These are phyloP conservation scores for Drechslerella dactyloides DNA, from an alignment of 2,329 filamentous ascomycete species.

Conservation along the genomic window DNA sequence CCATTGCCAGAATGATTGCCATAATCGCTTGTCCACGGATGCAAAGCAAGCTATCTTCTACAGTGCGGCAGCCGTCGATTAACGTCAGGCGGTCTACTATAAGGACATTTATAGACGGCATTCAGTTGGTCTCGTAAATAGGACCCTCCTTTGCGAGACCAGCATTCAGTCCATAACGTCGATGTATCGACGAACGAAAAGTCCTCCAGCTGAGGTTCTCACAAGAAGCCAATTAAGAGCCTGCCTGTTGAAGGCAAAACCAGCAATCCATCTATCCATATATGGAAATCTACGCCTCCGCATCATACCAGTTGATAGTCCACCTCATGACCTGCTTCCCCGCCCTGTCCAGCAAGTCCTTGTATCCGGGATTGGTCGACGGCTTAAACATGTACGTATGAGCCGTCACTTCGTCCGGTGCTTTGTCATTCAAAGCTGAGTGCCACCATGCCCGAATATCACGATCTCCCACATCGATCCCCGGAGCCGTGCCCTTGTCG, in stretches of 20 bases:
- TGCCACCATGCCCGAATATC: conserved; percentile 66
- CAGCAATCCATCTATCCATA: conserved; percentile 1
- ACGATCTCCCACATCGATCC: conserved; percentile 52
- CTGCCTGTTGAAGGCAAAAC: conserved; percentile 18
- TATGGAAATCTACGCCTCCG: conserved; percentile 59
- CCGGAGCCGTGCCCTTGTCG: conserved; percentile 53
- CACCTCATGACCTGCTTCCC: conserved; percentile 70
- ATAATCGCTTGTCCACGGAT: too few species aligned
- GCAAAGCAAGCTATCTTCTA: too few species aligned
- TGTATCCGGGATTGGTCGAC: conserved; percentile 74
- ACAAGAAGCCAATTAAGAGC: not conserved
- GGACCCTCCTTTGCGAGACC: too few species aligned
- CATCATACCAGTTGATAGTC: conserved; percentile 71
- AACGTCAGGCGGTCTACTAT: too few species aligned
- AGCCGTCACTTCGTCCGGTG: conserved; percentile 77
- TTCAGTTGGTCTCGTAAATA: too few species aligned
- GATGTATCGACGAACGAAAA: too few species aligned
- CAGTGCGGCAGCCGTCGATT: too few species aligned
- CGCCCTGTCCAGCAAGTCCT: conserved; percentile 70
- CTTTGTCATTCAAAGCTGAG: conserved; percentile 77
- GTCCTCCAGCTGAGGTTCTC: too few species aligned
- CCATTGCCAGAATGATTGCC: too few species aligned
- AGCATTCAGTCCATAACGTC: too few species aligned
- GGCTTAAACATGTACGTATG: conserved; percentile 83
- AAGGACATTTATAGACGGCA: too few species aligned